These are phyloP conservation scores for Bipolaris cookei DNA, from an alignment of 2,329 filamentous ascomycete genomes.

Conservation along the genomic window DNA sequence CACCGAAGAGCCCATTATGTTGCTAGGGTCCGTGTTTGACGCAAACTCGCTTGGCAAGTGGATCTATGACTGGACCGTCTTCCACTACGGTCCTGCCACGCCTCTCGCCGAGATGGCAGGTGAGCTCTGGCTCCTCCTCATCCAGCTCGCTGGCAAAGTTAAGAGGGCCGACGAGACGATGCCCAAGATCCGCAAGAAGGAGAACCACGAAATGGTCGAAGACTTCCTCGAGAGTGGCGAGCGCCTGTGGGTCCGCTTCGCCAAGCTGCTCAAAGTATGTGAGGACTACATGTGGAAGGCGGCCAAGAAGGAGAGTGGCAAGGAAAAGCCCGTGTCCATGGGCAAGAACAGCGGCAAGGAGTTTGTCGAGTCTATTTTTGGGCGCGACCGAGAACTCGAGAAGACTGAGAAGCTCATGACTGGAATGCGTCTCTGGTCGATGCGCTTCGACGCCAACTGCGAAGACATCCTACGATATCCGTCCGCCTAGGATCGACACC, in stretches of 20 bases:
- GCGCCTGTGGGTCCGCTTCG: slow-evolving; percentile 82
- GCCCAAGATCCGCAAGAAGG: slow-evolving; percentile 71
- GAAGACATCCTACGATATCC: slow-evolving; percentile 77
- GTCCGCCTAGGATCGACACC: slow-evolving; percentile 34
- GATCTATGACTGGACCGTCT: slow-evolving; percentile 99
- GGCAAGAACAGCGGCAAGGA: slow-evolving; percentile 92
- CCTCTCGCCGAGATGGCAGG: slow-evolving; percentile 91
- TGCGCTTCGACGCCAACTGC: slow-evolving; percentile 95
- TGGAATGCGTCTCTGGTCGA: slow-evolving; percentile 83
- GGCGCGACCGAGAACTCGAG: slow-evolving; percentile 85
- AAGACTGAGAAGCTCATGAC: slow-evolving; percentile 94
- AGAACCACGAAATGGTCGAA: slow-evolving; percentile 80
- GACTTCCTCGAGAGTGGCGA: slow-evolving; percentile 92
- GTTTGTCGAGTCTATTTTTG: slow-evolving; percentile 96
- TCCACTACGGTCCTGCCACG: slow-evolving; percentile 79
- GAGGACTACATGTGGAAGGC: slow-evolving; percentile 95
- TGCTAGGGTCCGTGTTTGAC: slow-evolving; percentile 95
- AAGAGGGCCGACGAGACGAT: slow-evolving; percentile 85
- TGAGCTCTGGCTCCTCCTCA: slow-evolving; percentile 92
- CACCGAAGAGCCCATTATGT: slow-evolving; percentile 87
- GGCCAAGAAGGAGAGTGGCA: slow-evolving; percentile 69
- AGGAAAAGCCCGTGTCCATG: slow-evolving; percentile 69
- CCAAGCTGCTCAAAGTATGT: slow-evolving; percentile 85
- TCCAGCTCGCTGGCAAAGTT: slow-evolving; percentile 91
- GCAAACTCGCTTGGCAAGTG: slow-evolving; percentile 97